Base-by-base conservation (phyloP, 1,284 basidiomycete genomes). In the Xerocomus amazonicus region DNA sequence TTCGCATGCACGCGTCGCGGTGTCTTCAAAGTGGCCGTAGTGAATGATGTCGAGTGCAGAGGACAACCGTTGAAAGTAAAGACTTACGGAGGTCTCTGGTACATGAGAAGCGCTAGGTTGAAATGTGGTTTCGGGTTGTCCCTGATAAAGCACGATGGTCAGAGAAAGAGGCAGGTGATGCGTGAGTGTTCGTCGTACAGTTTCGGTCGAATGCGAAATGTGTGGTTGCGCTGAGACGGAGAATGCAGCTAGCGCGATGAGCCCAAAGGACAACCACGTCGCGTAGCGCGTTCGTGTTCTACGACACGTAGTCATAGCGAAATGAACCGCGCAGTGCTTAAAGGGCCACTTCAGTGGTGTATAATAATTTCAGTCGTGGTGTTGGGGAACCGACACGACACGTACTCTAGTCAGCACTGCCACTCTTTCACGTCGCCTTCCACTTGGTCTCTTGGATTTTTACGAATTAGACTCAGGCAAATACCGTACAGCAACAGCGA, bases 191-290 rank as follows among this genome's bases (percentile, higher is more conserved):
- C 35, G 9, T 16, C 63, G 50, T 50, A 69, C 67, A 19, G 43
- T 53, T 44, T 61, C 58, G 27, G 43, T 41, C 28, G 59, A 51
- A 10, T 63, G 55, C 17, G 63, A 54, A 19, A 56, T 53, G 16
- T 65, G 54, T 47, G 61, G 60, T 44, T 71, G 68, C 12, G 73
- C 72, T 14, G 69, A 65, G 26, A 65, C 54, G 26, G 73, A 68
- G 33, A 72, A 61, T 2, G 69, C 71, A 44, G 74, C 66, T 32
- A 81, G 61, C 42, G 74, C 76, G 55, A 81, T 66, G 50, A 83
- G 69, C 43, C 75, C 78, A 62, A 80, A 79, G 39, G 78, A 77
- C 35, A 83, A 63, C 79, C 80, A 83, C 35, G 72, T 80, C 50
- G 79, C 81, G 56, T 88, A 90, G 58, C 75, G 61, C 52, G 53